phyloP scores from a whole-genome alignment of 2,329 filamentous ascomycete genomes.

The Hypoxylon sp. region DNA sequence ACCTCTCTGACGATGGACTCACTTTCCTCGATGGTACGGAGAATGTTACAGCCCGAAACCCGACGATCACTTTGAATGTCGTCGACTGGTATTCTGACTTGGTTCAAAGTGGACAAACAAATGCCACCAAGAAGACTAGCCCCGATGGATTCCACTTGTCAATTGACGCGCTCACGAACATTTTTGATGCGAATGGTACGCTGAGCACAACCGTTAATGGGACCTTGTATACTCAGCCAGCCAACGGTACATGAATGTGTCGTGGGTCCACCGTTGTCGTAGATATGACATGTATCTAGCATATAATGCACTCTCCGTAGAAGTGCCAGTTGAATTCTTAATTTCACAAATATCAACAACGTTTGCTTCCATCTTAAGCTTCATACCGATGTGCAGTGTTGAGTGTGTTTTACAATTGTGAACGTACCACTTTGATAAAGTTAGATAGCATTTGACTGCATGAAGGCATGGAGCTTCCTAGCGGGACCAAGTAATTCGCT shows the following conservation, averaged over 20 bases:
- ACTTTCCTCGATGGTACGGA: slow-evolving; percentile 56
- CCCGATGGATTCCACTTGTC: slow-evolving; percentile 57
- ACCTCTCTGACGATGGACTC: slow-evolving; percentile 57
- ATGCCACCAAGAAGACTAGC: slow-evolving; percentile 58
- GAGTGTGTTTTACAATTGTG: too few species aligned
- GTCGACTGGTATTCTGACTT: slow-evolving; percentile 60
- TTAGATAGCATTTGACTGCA: not conserved
- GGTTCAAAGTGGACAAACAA: slow-evolving; percentile 51
- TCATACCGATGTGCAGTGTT: too few species aligned
- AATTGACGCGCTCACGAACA: slow-evolving; percentile 58
- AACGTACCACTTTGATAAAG: not conserved
- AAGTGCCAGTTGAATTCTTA: not conserved
- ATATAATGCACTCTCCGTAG: too few species aligned
- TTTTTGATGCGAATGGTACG: slow-evolving; percentile 60
- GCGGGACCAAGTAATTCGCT: not conserved
- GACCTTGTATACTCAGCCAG: slow-evolving; percentile 57
- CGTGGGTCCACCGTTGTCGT: not conserved
- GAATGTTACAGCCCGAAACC: slow-evolving; percentile 51
- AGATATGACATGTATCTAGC: not conserved
- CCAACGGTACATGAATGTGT: slow-evolving; percentile 53
- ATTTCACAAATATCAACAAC: not conserved
- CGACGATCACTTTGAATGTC: slow-evolving; percentile 47
- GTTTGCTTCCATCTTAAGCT: not conserved
- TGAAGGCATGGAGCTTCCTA: not conserved
- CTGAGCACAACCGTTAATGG: slow-evolving; percentile 58